Base-by-base conservation (phyloP, 495 filamentous ascomycete species). In the Collariella sp. region DNA sequence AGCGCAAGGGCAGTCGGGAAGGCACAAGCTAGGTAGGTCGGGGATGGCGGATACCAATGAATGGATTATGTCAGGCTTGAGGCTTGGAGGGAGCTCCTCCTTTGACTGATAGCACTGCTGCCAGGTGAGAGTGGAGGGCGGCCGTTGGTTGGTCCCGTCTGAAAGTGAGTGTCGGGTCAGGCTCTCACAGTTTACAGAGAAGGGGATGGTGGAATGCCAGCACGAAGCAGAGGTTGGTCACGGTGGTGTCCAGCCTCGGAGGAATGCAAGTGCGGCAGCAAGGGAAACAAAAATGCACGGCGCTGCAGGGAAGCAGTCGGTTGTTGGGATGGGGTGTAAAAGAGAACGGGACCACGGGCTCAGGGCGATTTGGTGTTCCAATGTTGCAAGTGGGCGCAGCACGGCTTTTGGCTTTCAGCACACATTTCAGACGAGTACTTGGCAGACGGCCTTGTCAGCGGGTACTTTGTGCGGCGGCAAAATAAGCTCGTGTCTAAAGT, bases 331-430 rank as follows among this genome's bases (percentile, higher is more conserved):
- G 39, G 46, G 2, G 33, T 29, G 46, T 10, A 26, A 52, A 42
- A 52, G 49, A 40, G 49, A 50, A 40, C 35, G 16, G 36, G 43
- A 29, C 35, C n/a, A 34, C 12, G 20, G 24, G 45, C 45, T 38
- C 19, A 34, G 40, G 22, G 20, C 16, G 7, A 20, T 16, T 22
- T 23, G 41, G 18, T 34, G 16, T 53, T 46, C 31, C 40, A 53
- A 53, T 34, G 16, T 53, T 46, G 41, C 40, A 53, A 53, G 41
- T 19, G 22, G 51, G 43, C 51, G 51, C 51, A 53, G 51, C 51
- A 33, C 53, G 38, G 45, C 53, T 50, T 55, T 19, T 38, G 40
- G 38, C 31, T 38, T 31, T 19, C n/a, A 39, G 45, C 31, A 44
- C 26, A 45, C 29, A 54, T 15, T 40, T 31, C 23, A 6, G 20